These are phyloP conservation scores for Starmerella vaccinii DNA, from an alignment of 805 yeast species.

Conservation along the genomic window DNA sequence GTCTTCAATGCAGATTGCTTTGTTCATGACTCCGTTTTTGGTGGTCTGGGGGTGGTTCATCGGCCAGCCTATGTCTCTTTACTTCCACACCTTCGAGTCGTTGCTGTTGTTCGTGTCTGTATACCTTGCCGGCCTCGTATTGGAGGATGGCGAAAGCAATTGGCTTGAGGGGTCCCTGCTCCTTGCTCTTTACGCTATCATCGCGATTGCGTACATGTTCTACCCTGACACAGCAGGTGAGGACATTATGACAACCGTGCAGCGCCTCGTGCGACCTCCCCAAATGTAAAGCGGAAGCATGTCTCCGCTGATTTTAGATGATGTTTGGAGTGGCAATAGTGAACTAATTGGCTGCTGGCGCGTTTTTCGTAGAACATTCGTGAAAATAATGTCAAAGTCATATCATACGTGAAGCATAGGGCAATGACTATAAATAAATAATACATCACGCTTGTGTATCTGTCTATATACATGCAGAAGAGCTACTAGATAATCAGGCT, in stretches of 20 bases:
- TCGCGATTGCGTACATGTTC: constrained; percentile 81
- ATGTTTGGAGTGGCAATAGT: too few relatives aligned
- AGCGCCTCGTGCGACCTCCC: neutral
- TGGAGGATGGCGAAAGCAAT: constrained; percentile 88
- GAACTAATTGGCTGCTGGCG: too few relatives aligned
- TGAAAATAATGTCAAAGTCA: neutral
- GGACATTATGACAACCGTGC: constrained; percentile 3
- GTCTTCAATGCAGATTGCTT: constrained; percentile 86
- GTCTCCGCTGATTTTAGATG: too few relatives aligned
- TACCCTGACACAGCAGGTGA: constrained; percentile 45
- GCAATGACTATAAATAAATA: neutral
- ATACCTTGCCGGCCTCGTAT: constrained; percentile 73
- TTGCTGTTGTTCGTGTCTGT: constrained; percentile 84
- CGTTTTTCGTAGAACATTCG: neutral
- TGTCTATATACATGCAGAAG: neutral
- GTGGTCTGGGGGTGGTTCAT: constrained; percentile 89
- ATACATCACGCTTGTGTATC: too few relatives aligned
- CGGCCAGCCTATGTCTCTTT: constrained; percentile 84
- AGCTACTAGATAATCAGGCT: too few relatives aligned
- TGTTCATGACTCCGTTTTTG: constrained; percentile 91
- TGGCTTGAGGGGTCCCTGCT: constrained; percentile 97
- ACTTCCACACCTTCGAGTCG: constrained; percentile 88
- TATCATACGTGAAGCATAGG: neutral
- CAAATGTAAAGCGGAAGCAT: too few relatives aligned
- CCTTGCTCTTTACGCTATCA: constrained; percentile 71